Percentiles rank a stretch among this genome's conserved stretches.
These are phyloP conservation scores for Xylaria sp. DNA, from an alignment of 2,329 filamentous ascomycete genomes.

Conservation along the genomic window DNA sequence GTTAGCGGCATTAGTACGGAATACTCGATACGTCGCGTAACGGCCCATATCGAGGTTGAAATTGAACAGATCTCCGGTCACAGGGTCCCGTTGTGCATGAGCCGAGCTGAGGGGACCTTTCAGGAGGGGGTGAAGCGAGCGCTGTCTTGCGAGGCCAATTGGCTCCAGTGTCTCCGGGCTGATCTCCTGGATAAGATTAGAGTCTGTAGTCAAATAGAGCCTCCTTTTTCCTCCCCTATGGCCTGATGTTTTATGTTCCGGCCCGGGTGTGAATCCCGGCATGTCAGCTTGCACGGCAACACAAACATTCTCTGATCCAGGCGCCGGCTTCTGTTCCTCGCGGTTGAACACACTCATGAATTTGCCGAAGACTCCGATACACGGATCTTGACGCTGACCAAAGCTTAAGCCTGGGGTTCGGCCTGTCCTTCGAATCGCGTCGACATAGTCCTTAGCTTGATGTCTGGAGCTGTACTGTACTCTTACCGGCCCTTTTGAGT, in stretches of 20 bases:
- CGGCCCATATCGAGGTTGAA: conserved; percentile 77
- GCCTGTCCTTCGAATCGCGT: conserved; percentile 69
- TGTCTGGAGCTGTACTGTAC: conserved; percentile 78
- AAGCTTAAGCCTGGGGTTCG: conserved; percentile 69
- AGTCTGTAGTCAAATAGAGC: conserved; percentile 68
- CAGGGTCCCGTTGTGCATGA: conserved; percentile 76
- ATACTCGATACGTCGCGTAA: conserved; percentile 72
- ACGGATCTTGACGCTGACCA: conserved; percentile 77
- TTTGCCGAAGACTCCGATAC: conserved; percentile 77
- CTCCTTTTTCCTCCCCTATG: conserved; percentile 55
- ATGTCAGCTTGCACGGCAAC: conserved; percentile 74
- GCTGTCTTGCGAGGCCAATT: conserved; percentile 69
- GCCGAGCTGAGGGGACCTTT: conserved; percentile 74
- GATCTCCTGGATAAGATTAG: conserved; percentile 66
- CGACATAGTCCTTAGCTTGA: conserved; percentile 71
- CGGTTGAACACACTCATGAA: conserved; percentile 68
- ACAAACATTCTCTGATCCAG: conserved; percentile 65
- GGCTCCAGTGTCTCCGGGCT: conserved; percentile 79
- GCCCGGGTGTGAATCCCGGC: conserved; percentile 60
- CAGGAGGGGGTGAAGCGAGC: conserved; percentile 72
- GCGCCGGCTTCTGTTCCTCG: conserved; percentile 41
- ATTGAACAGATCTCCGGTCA: conserved; percentile 81
- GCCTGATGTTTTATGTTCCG: conserved; percentile 41
- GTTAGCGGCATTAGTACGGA: conserved; percentile 69
- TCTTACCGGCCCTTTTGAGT: conserved; percentile 45